A percentile compares a stretch with the other conserved stretches of the same genome.
phyloP scores from a whole-genome alignment of 2,329 filamentous ascomycete genomes.

The Hypoxylon sp. region DNA sequence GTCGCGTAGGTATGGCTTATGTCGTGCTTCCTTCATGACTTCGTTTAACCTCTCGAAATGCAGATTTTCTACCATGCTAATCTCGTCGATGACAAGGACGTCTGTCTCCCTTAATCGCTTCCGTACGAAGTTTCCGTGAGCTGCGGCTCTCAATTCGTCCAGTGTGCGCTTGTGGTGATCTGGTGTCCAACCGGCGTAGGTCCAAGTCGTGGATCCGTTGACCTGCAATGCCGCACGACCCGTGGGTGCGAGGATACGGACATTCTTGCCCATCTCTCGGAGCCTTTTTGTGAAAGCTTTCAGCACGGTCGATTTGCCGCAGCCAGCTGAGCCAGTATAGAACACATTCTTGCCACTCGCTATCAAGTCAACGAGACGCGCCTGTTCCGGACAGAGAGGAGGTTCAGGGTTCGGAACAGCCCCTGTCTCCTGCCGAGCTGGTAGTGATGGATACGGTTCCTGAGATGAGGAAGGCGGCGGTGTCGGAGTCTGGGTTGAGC shows the following conservation, averaged over 20 bases:
- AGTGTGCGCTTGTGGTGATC: conserved; percentile 61
- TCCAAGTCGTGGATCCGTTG: conserved; percentile 69
- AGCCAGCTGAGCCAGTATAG: conserved; percentile 74
- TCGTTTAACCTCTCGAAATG: conserved; percentile 67
- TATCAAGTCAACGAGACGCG: conserved; percentile 65
- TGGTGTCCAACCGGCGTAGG: conserved; percentile 70
- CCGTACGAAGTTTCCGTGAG: conserved; percentile 53
- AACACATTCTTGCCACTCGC: conserved; percentile 70
- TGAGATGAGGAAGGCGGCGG: conserved; percentile 25
- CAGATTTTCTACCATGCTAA: conserved; percentile 74
- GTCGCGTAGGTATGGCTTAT: background rate
- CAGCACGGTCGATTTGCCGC: conserved; percentile 70
- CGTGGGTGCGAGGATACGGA: conserved; percentile 71
- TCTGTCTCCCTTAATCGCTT: conserved; percentile 62
- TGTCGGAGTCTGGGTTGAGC: conserved; percentile 1
- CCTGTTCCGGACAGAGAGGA: conserved; percentile 63
- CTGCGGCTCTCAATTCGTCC: conserved; percentile 52
- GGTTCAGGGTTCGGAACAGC: conserved; percentile 42
- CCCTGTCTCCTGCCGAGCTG: background rate
- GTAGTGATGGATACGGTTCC: background rate
- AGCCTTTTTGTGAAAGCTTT: conserved; percentile 63
- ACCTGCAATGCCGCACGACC: conserved; percentile 71
- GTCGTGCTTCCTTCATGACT: conserved; percentile 60
- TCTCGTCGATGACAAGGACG: conserved; percentile 75
- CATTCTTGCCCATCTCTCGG: conserved; percentile 53